A percentile compares a stretch with the other conserved stretches of the same genome.
phyloP scores from a whole-genome alignment of 177 flowering plant species.

The Vitis hybrid region DNA sequence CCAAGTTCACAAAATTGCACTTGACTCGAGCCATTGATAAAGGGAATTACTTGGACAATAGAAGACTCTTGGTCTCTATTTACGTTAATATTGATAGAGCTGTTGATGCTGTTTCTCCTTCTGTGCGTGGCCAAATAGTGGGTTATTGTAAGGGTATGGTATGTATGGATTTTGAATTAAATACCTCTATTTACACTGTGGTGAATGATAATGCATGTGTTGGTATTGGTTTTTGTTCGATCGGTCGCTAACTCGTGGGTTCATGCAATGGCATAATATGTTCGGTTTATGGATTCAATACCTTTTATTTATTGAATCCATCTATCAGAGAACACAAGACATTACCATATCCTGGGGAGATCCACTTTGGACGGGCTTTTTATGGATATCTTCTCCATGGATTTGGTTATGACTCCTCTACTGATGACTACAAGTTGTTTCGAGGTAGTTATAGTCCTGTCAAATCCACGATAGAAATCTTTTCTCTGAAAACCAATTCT shows the following conservation, averaged over 20 bases:
- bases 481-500: not conserved
- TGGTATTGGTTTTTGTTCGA: not conserved
- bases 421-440: not conserved
- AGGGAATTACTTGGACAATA: not conserved
- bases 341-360: not conserved
- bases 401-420: no score
- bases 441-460: not conserved
- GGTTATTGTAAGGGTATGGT: no score
- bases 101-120: no score
- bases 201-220: no score
- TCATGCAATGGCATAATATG: not conserved
- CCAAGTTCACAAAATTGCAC: conserved; percentile 6
- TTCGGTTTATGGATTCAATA: not conserved
- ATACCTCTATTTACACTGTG: no score
- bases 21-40: not conserved
- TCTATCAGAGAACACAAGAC: not conserved
- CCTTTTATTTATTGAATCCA: not conserved
- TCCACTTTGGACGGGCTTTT: no score
- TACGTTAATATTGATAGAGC: no score
- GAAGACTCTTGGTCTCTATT: no score
- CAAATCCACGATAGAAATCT: not conserved
- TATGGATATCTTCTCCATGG: no score
- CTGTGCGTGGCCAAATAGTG: no score
- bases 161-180: no score
- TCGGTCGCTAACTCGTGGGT: not conserved